Conservation (phyloP, 345 rosid species). For the Euphorbia peplus region DNA sequence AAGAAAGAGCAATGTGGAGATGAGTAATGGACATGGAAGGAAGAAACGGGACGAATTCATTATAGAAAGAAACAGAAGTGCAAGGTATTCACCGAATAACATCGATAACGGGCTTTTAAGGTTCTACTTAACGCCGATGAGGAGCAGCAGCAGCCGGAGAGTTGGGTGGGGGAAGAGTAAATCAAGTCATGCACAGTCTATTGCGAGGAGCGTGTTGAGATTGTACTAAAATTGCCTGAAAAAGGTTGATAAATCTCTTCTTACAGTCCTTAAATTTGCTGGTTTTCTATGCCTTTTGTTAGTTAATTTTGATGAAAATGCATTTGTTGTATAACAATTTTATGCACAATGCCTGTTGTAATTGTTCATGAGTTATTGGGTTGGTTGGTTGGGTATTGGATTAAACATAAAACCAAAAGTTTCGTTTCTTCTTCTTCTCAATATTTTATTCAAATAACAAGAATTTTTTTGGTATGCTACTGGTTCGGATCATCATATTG, state of each 20-base stretch:
- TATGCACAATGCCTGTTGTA: constrained; percentile 43
- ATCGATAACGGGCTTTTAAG: constrained; percentile 73
- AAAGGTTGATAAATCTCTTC: constrained; percentile 27
- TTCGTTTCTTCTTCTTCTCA: constrained; percentile 37
- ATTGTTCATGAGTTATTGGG: constrained; percentile 36
- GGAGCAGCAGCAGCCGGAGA: constrained; percentile 67
- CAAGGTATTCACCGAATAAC: constrained; percentile 74
- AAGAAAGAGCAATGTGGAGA: constrained; percentile 58
- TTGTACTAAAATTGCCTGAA: constrained; percentile 51
- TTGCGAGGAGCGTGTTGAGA: constrained; percentile 67
- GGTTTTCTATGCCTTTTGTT: constrained; percentile 35
- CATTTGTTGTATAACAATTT: constrained; percentile 42
- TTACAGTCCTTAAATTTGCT: not conserved
- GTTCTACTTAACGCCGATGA: constrained; percentile 73
- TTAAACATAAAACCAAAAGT: constrained; percentile 8
- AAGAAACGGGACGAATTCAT: constrained; percentile 65
- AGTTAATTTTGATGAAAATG: constrained; percentile 41
- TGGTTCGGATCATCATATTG: too few relatives aligned
- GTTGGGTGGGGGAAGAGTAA: constrained; percentile 51
- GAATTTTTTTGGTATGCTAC: too few relatives aligned
- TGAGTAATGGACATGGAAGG: constrained; percentile 45
- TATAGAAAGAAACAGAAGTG: constrained; percentile 77
- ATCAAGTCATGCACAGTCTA: constrained; percentile 59
- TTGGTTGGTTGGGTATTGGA: constrained; percentile 38
- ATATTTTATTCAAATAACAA: constrained; percentile 39